Evolutionary conservation across 768 basidiomycete species (phyloP), one percentile per base, ranked within the genome.

Genomic region (Leccinum ochraceum): DNA sequence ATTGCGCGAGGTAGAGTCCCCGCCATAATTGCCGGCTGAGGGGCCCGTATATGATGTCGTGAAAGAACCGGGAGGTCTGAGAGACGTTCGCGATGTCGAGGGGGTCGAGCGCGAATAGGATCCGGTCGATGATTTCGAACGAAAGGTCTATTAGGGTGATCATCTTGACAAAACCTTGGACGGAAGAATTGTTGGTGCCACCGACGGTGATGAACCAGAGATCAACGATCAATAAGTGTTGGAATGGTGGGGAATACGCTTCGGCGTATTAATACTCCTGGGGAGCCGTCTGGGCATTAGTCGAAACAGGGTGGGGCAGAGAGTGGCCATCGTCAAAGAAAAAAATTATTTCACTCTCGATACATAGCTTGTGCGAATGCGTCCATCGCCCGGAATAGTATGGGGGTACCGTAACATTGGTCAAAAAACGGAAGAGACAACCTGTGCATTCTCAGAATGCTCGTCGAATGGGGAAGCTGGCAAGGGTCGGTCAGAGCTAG

Each of bases 41-140:
- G 63, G 82, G 78, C 9, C 73, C 72, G 64, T 87, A 86, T 24
- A 89, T 71, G 59, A 85, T 63, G 3, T 64, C 66, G 57, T 76
- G 72, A 54, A 82, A 75, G 16, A 67, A 61, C 4, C 72, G 74
- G 64, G 81, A 85, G 13, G 83, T 81, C 68, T 85, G 83, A 0
- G 87, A 76, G 42, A 83, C 65, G 22, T 69, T 59, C 1, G 88
- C 78, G 42, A 90, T 79, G 58, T 89, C 83, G 48, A 83, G 67
- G 4, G 89, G 89, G 65, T 88, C 84, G 60, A 82, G 79, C n/a
- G 72, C 63, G 46, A 82, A 64, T 8, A 92, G 74, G 57, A 88
- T 80, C 56, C 79, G 74, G 52, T 88, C 87, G 39, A 88, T 63
- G 50, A 88, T 69, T 70, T 92, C 90, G 10, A 73, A 71, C 11